Percentiles rank a stretch among this genome's conserved stretches.
phyloP scores from a whole-genome alignment of 169 alveolate species.

The Plasmodium coatneyi region DNA sequence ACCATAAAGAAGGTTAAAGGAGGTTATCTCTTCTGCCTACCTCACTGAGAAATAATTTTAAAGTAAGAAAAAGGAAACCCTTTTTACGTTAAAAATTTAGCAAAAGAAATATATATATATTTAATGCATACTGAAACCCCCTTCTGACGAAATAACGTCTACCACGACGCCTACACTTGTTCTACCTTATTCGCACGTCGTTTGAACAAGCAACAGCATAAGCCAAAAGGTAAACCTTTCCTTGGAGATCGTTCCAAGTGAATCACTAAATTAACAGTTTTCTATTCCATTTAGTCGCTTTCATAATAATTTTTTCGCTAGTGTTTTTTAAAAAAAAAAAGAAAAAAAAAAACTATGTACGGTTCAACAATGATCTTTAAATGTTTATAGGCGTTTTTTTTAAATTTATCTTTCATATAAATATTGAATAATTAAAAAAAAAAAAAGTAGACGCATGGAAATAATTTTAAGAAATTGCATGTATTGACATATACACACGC shows the following conservation, averaged over 20 bases:
- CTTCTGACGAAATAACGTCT: neutral
- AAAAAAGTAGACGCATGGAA: conserved; percentile 12
- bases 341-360: conserved; percentile 5
- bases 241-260: neutral
- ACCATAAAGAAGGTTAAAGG: neutral
- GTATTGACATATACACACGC: conserved; percentile 11
- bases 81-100: neutral
- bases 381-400: conserved; percentile 29
- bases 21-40: neutral
- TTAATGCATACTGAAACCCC: neutral
- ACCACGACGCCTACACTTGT: neutral
- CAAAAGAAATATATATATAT: neutral
- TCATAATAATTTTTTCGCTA: neutral
- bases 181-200: neutral
- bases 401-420: conserved; percentile 9
- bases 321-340: neutral
- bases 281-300: neutral
- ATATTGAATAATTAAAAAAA: conserved; percentile 22
- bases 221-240: neutral
- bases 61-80: neutral
- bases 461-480: conserved; percentile 26
- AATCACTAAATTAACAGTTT: neutral
- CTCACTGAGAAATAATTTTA: neutral
- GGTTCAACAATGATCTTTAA: conserved; percentile 46
- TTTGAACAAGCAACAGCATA: neutral